Evolutionary conservation across 176 grass and related monocot genomes (phyloP), one percentile per base, ranked within the genome.

Genomic region (Lolium multiflorum): DNA sequence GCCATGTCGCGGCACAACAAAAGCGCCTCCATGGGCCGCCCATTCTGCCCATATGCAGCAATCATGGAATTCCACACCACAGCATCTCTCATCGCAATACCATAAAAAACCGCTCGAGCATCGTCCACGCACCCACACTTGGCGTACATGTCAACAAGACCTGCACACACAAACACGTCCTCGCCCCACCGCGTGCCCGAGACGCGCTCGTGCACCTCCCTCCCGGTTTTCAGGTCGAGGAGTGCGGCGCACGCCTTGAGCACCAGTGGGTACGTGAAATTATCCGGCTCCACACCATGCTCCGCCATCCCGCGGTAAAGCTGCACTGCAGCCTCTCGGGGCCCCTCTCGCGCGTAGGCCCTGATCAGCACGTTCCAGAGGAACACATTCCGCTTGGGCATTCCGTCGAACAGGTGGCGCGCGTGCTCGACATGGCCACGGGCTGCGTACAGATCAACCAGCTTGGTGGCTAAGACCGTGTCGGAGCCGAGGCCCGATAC

Each of bases 1-100:
- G 77, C 84, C 95, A 98, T 98, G 25, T 89, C 80, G 39, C 72
- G 89, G 61, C 91, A 95, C 78, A 95, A 12, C 13, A 50, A 50
- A 14, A 93, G 89, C 9, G 89, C 86, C 51, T 97, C 89, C 16
- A 71, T 17, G 0, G 91, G 89, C 20, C 69, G 58, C 28, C 91
- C 95, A 52, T 94, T 95, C 79, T 95, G 93, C 39, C 90, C 85
- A 56, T 86, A 98, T 0, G 91, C 91, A 0, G 87, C 79, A 56
- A 95, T 95, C 92, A 98, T 91, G 11, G 92, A 92, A 78, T 95
- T 98, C 93, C 89, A 93, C 5, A 91, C 50, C 71, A 95, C 89
- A 0, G 63, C 85, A 18, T 98, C 93, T 39, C 87, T 94, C 39
- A 66, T 16, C 6, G 5, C 5, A 6, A 94, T 69, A 41, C 70